A percentile compares a stretch with the other conserved stretches of the same genome.
phyloP scores from a whole-genome alignment of 805 yeast species.

The Diddensiella transvaalensis region DNA sequence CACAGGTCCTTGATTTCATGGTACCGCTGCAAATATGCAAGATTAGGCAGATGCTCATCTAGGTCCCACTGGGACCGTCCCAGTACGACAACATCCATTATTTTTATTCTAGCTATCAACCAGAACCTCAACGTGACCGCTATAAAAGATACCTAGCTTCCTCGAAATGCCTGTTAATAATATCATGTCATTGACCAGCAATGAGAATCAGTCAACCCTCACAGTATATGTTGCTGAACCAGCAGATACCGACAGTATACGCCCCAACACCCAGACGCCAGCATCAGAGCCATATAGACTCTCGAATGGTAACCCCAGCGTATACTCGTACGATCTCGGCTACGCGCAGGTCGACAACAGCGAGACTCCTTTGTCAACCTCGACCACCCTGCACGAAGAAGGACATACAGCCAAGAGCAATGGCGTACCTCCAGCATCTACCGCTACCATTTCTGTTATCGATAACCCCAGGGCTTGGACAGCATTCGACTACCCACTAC shows the following conservation, averaged over 20 bases:
- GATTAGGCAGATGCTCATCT: too few relatives aligned
- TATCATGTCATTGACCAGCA: too few relatives aligned
- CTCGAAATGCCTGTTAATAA: too few relatives aligned
- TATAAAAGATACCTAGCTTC: too few relatives aligned
- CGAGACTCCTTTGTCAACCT: not conserved
- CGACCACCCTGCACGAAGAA: not conserved
- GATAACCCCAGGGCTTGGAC: conserved; percentile 14
- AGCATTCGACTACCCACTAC: conserved; percentile 17
- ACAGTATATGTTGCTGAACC: not conserved
- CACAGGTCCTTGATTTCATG: too few relatives aligned
- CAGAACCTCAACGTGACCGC: too few relatives aligned
- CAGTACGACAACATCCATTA: too few relatives aligned
- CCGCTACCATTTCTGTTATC: conserved; percentile 9
- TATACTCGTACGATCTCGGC: conserved; percentile 4
- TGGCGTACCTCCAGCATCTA: not conserved
- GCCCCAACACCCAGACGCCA: not conserved
- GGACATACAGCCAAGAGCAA: not conserved
- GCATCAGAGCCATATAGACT: not conserved
- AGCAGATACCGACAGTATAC: not conserved
- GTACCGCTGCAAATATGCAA: too few relatives aligned
- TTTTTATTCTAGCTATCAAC: too few relatives aligned
- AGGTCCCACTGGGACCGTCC: too few relatives aligned
- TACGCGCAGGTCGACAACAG: not conserved
- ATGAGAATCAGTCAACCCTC: too few relatives aligned
- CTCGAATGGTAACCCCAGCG: conserved; percentile 1